Evolutionary conservation across 352 stramenopile species (phyloP).

Genomic region (Globisporangium alternatum): DNA sequence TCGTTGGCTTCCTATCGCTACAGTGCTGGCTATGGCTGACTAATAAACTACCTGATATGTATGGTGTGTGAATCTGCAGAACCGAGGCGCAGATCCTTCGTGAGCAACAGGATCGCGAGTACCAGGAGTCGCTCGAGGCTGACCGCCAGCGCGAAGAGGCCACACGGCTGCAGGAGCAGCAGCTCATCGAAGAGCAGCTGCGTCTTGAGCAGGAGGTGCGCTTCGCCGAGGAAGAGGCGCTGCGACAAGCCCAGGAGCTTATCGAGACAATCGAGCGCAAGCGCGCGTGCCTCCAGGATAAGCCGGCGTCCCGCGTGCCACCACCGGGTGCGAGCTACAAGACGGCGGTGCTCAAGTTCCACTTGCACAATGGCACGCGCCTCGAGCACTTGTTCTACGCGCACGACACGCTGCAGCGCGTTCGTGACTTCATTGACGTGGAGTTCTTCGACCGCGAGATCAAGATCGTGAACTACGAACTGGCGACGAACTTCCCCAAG

Average conservation of each 20-base stretch:
- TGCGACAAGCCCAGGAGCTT: constrained; percentile 28
- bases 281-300: constrained; percentile 37
- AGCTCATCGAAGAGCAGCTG: constrained; percentile 29
- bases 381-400: constrained; percentile 81
- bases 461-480: constrained; percentile 73
- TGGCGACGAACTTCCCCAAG: constrained; percentile 86
- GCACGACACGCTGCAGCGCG: constrained; percentile 70
- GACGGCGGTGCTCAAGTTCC: constrained; percentile 76
- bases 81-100: constrained; percentile 86
- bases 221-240: constrained; percentile 25
- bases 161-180: constrained; percentile 41
- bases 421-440: constrained; percentile 82
- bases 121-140: constrained; percentile 88
- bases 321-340: constrained; percentile 56
- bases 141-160: constrained; percentile 83
- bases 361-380: constrained; percentile 73
- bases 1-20: background rate
- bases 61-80: constrained; percentile 17
- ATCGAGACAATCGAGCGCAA: constrained; percentile 58
- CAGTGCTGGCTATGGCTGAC: background rate
- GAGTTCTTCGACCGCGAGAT: constrained; percentile 78
- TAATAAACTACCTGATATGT: no score
- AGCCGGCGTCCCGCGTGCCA: constrained; percentile 44
- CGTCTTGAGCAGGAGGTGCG: constrained; percentile 14
- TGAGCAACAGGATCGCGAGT: constrained; percentile 92